Evolutionary conservation across 495 filamentous ascomycete species (phyloP), one percentile per base, ranked within the genome.

Genomic region (Xanthoparmelia taractica): DNA sequence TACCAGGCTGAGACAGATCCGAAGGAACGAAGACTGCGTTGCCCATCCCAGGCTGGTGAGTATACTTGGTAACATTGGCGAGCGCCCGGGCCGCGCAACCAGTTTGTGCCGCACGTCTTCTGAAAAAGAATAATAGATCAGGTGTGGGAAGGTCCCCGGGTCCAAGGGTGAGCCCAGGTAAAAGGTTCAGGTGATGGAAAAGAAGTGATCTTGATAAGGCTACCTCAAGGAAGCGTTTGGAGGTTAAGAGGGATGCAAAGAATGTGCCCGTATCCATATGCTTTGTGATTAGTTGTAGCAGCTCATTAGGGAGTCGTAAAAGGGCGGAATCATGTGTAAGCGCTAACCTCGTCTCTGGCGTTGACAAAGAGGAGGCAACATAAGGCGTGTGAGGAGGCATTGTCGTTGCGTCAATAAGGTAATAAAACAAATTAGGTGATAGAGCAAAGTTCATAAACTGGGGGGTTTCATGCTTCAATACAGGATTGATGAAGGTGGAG

Each of bases 231-330:
- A 68, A 58, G 20, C 47, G n/a, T 47, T 68, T 67, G 64, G 64
- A 70, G 33, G 68, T 68, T 17, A 67, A 58, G 27, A 70, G 63
- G 17, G 64, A 64, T 31, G 59, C 52, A 25, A 63, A 68, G 57
- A 70, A 67, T 27, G 60, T 67, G 0, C 54, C 61, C 40, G 43
- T 23, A 43, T 70, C 66, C 64, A 68, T 68, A 31, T 68, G 64
- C 59, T 62, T 50, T 57, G 45, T 57, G 47, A 70, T 68, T 20
- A 47, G 58, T 31, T 68, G 64, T 17, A 70, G 58, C 10, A 68
- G 56, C 38, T 68, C 68, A 18, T 45, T 31, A 8, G 68, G 66
- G 31, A 70, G 58, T 27, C 29, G 57, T 40, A 68, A 52, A 3
- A 70, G 27, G 20, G 36, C 12, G 15, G 64, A 63, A 1, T 37